Evolutionary conservation across 352 stramenopile species (phyloP).

Genomic region (Phytopythium sindhum): DNA sequence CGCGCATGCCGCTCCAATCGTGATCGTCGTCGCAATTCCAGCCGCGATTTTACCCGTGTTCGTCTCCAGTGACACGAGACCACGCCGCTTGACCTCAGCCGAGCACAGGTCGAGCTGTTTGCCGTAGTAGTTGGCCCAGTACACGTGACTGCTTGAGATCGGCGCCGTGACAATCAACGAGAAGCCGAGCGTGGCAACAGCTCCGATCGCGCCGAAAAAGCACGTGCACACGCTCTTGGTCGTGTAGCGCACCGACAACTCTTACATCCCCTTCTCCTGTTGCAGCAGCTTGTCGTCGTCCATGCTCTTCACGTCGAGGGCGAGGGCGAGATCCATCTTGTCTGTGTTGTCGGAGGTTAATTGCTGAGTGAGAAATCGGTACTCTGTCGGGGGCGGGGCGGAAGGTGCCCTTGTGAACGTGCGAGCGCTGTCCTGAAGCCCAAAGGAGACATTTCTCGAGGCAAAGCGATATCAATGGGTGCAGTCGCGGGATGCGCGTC

Average conservation of each 20-base stretch:
- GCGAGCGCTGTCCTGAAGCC: no score
- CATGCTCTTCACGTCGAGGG: neutral
- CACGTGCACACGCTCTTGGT: neutral
- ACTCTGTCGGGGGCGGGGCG: neutral
- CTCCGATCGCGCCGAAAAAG: neutral
- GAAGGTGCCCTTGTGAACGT: no score
- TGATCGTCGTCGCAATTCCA: neutral
- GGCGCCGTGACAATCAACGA: neutral
- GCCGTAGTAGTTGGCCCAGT: neutral
- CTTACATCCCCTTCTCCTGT: neutral
- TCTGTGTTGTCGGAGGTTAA: neutral
- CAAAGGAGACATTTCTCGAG: no score
- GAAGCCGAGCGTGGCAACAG: neutral
- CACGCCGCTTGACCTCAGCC: neutral
- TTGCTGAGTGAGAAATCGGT: neutral
- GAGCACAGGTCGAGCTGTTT: neutral
- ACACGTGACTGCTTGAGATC: neutral
- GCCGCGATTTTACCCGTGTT: neutral
- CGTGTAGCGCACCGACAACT: constrained; percentile 1
- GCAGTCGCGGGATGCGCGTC: no score
- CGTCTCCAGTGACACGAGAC: neutral
- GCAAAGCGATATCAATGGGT: no score
- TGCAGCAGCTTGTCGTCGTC: neutral
- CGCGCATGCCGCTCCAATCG: neutral
- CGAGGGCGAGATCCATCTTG: neutral